A percentile compares a stretch with the other conserved stretches of the same genome.
These are phyloP conservation scores for Tolypocladium ophioglossoides DNA, from an alignment of 2,329 filamentous ascomycete species.

Conservation along the genomic window DNA sequence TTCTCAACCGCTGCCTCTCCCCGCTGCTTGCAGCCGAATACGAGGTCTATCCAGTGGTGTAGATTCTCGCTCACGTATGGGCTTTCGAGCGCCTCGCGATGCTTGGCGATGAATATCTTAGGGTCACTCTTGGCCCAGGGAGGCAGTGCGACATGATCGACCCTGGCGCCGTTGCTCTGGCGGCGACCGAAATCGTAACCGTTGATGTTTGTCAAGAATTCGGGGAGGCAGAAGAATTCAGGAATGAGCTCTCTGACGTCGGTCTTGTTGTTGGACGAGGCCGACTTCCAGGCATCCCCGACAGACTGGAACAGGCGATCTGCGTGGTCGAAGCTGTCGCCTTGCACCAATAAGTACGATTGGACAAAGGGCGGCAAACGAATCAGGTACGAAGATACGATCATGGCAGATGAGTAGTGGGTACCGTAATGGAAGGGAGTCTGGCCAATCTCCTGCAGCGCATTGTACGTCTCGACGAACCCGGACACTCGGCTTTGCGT, in stretches of 20 bases:
- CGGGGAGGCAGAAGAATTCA: constrained; percentile 94
- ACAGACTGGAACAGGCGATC: constrained; percentile 94
- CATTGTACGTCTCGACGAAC: constrained; percentile 75
- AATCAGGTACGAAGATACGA: constrained; percentile 92
- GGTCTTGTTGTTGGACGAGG: constrained; percentile 80
- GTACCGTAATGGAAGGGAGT: constrained; percentile 95
- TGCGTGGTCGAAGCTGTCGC: constrained; percentile 92
- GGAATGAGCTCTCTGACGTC: constrained; percentile 93
- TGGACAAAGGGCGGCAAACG: constrained; percentile 93
- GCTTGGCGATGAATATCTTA: constrained; percentile 88
- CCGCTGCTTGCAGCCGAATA: constrained; percentile 90
- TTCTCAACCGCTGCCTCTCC: constrained; percentile 87
- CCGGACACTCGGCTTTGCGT: constrained; percentile 63
- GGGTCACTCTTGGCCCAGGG: constrained; percentile 96
- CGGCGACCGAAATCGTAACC: constrained; percentile 85
- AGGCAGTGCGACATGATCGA: constrained; percentile 82
- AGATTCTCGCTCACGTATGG: constrained; percentile 83
- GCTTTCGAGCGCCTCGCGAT: constrained; percentile 91
- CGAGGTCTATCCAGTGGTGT: constrained; percentile 90
- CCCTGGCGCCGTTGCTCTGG: constrained; percentile 67
- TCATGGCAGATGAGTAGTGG: constrained; percentile 98
- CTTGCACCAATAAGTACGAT: constrained; percentile 86
- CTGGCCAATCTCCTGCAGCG: constrained; percentile 85
- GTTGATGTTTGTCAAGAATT: constrained; percentile 91
- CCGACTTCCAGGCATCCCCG: constrained; percentile 80